Base-by-base conservation (phyloP, 305 asterid species). In the Caryopteris hybrid region DNA sequence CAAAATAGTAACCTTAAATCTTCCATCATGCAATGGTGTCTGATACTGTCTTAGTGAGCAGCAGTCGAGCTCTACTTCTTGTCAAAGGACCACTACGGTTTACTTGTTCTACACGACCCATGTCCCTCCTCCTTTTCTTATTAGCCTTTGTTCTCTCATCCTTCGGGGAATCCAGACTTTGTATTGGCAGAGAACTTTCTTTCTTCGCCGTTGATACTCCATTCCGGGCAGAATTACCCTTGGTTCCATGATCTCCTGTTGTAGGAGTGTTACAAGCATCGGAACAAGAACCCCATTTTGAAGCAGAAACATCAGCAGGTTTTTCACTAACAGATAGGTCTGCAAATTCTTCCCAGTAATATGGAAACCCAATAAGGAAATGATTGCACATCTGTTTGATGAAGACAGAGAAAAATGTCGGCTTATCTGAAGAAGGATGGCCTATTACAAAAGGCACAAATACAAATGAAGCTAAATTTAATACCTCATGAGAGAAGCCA, bases 301-400 rank as follows among this genome's bases (percentile, higher is more conserved):
- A 53, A 68, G 29, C 57, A 46, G 70, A 34, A 43, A 36, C 22
- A 16, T 46, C 27, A 31, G 45, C 67, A 71, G 76, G 58, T 60
- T 78, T 78, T 79, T 75, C 79, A 29, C 42, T 48, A 66, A 60
- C 76, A 46, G 83, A 78, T 52, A 57, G 57, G 45, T 73, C 68
- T 55, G 84, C 66, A 59, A 64, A 82, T 22, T 89, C 91, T 78
- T 86, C 91, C 98, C 97, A 92, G 81, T 84, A 70, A 68, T 82
- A 79, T 3, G 98, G 97, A 79, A 89, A 92, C 70, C 96, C 98
- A 71, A 80, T 63, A 67, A 72, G 76, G 75, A 92, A 89, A 71
- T 82, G 71, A 29, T 74, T 39, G 64, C 90, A 84, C 0, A 88
- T 77, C 96, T 89, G 78, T 33, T 56, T 36, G 41, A 34, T 27